These are phyloP conservation scores for Verticillium dahliae DNA, from an alignment of 2,329 filamentous ascomycete genomes.

Conservation along the genomic window DNA sequence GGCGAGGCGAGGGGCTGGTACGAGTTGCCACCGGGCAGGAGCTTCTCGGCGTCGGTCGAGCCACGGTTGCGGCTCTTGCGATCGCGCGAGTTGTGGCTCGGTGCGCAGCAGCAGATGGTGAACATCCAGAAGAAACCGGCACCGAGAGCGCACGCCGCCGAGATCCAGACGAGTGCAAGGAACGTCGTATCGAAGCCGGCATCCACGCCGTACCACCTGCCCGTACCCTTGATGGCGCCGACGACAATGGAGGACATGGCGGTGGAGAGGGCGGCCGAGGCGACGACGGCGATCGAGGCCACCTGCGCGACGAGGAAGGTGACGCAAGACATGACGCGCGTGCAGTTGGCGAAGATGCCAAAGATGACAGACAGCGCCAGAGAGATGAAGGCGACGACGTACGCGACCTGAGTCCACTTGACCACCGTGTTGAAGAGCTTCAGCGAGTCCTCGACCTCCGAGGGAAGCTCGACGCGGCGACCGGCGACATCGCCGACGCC, in stretches of 20 bases:
- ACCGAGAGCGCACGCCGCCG: constrained; percentile 67
- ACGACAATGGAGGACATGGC: constrained; percentile 65
- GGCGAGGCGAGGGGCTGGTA: constrained; percentile 41
- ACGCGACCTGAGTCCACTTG: constrained; percentile 79
- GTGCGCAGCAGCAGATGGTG: constrained; percentile 83
- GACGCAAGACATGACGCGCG: constrained; percentile 71
- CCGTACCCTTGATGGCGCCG: constrained; percentile 58
- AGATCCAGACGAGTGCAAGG: constrained; percentile 71
- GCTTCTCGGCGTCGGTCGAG: constrained; percentile 42
- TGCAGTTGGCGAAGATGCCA: constrained; percentile 78
- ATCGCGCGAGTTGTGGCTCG: constrained; percentile 27
- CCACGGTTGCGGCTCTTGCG: constrained; percentile 19
- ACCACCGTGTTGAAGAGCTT: constrained; percentile 66
- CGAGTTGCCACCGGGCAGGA: constrained; percentile 29
- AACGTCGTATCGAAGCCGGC: constrained; percentile 62
- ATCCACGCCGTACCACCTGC: constrained; percentile 66
- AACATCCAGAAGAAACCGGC: constrained; percentile 87
- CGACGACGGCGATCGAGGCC: constrained; percentile 47
- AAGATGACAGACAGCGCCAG: constrained; percentile 68
- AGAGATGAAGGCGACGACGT: constrained; percentile 64
- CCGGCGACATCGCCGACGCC: constrained; percentile 40
- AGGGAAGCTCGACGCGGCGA: constrained; percentile 58
- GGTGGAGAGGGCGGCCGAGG: constrained; percentile 66
- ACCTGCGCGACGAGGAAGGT: constrained; percentile 71
- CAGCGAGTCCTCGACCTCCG: constrained; percentile 59